Evolutionary conservation across 345 rosid species (phyloP), one percentile per base, ranked within the genome.

Genomic region (Arabidopsis arenosa): DNA sequence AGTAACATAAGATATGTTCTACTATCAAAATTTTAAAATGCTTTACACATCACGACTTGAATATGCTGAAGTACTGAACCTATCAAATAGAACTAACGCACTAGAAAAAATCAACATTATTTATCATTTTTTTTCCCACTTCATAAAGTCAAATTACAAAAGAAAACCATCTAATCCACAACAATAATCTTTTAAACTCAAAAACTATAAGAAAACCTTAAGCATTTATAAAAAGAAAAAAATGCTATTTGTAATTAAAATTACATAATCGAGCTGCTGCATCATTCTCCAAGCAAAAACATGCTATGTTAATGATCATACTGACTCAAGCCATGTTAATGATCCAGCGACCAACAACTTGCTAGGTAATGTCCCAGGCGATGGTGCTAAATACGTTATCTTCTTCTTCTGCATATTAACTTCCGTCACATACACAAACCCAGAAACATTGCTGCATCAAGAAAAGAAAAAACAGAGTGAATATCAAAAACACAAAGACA

Each of bases 271-370:
- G 57, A 65, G 62, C 44, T 37, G 58, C 14, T 36, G 56, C 45
- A 47, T 55, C 47, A 41, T 12, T 51, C 52, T 54, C 52, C 33
- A 39, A 37, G 10, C 67, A 67, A 8, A 4, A 49, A 40, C 45
- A 39, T 68, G 68, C 26, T n/a, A n/a, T n/a, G n/a, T n/a, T n/a
- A n/a, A n/a, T n/a, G 41, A 63, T 71, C 61, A 71, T 59, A 72
- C 82, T 21, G 91, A 86, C 78, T 93, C 96, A 13, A 85, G 87
- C 96, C 96, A 92, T 12, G 89, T 78, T 82, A 92, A 78, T 43
- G 93, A 86, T 68, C 97, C 98, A 84, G 85, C 75, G 15, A 92
- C 74, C 80, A 92, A 80, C 66, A 85, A 75, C 75, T 87, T 87
- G 74, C 96, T 82, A 0, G 94, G 94, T 30, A 90, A 88, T 5